These are phyloP conservation scores for Lyophyllum atratum DNA, from an alignment of 768 basidiomycete genomes.

Conservation along the genomic window DNA sequence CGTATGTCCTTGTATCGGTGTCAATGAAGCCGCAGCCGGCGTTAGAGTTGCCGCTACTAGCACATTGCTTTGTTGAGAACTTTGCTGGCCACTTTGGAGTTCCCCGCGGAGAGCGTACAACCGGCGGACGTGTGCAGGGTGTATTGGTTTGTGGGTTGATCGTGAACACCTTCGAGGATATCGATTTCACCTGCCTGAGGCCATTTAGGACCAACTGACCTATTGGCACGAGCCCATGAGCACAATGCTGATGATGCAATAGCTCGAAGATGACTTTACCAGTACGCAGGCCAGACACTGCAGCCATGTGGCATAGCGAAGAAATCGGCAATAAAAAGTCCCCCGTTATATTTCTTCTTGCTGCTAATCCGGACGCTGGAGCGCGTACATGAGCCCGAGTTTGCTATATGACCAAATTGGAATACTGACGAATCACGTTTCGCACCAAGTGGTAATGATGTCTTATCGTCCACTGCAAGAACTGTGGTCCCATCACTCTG, in stretches of 20 bases:
- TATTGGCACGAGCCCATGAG: slow-evolving; percentile 12
- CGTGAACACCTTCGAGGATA: slow-evolving; percentile 72
- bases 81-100: slow-evolving; percentile 24
- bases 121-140: slow-evolving; percentile 61
- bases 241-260: not conserved
- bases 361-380: slow-evolving; percentile 68
- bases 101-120: slow-evolving; percentile 35
- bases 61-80: slow-evolving; percentile 37
- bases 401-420: slow-evolving; percentile 3
- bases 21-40: slow-evolving; percentile 54
- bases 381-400: not conserved
- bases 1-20: slow-evolving; percentile 37
- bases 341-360: slow-evolving; percentile 61
- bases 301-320: slow-evolving; percentile 73
- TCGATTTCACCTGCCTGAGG: slow-evolving; percentile 66
- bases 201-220: slow-evolving; percentile 53
- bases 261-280: slow-evolving; percentile 24
- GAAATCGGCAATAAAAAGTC: slow-evolving; percentile 77
- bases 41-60: slow-evolving; percentile 39
- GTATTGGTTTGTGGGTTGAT: slow-evolving; percentile 57
- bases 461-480: slow-evolving; percentile 63
- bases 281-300: slow-evolving; percentile 61
- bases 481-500: slow-evolving; percentile 57
- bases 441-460: slow-evolving; percentile 46
- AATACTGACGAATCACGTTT: slow-evolving; percentile 57